Base-by-base conservation (phyloP, 2,329 filamentous ascomycete genomes). In the Exophiala sp. region DNA sequence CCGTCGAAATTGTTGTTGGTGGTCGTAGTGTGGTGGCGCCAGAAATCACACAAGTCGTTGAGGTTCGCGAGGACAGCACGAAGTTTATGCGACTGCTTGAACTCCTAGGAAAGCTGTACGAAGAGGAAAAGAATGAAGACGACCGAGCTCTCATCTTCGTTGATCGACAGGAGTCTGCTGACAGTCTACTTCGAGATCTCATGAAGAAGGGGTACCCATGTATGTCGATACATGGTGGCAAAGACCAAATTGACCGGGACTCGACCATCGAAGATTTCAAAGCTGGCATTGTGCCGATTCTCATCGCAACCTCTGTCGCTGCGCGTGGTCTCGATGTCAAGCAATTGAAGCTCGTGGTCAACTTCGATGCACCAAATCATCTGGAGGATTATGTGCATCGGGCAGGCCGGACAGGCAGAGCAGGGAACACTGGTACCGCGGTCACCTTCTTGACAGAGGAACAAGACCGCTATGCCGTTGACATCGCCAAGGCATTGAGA, bases 241-340 rank as follows among this genome's bases (percentile, higher is more conserved):
- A 95, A 68, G 91, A 96, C 66, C 92, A 96, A 68, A 84, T 92
- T 59, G 92, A 96, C 68, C 87, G 91, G 60, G 91, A 96, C 70
- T 92, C 90, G 54, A 92, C 90, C 11, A 95, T 96, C 63, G 80
- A 87, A 38, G 91, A 96, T 68, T 96, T 96, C 79, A 97, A 95
- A 72, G 88, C 86, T 64, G 94, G 94, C 52, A 83, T 92, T 40
- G 83, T 95, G 44, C 91, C 91, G 0, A 87, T 99, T 52, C 78
- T 99, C 67, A 87, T 97, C 66, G 94, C 94, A 9, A 99, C 94
- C 0, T 96, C 92, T 9, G 90, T 99, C 54, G 94, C 94, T 36
- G 94, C 94, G 47, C 88, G 94, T 70, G 94, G 94, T 57, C 78
- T 99, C 38, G 94, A 99, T 69, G 92, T 99, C 41, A 96, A 96